Percentiles rank a stretch among this genome's conserved stretches.
These are phyloP conservation scores for Rhamnella rubrinervis DNA, from an alignment of 331 rosid genomes.

Conservation along the genomic window DNA sequence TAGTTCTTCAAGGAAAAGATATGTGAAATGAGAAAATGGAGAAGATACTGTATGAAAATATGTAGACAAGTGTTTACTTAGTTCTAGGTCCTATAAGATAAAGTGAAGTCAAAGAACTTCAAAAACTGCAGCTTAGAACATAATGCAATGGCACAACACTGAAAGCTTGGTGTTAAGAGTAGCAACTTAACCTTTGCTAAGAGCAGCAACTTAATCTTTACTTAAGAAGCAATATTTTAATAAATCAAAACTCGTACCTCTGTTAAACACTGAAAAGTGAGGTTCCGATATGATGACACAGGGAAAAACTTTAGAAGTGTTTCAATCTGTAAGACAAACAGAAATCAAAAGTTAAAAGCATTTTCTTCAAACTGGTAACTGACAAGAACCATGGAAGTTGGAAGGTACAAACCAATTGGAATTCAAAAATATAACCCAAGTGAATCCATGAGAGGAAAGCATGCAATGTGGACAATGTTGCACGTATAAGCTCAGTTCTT, in stretches of 20 bases:
- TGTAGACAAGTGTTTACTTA: too few species aligned
- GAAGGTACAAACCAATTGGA: conserved; percentile 73
- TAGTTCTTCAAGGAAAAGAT: not conserved
- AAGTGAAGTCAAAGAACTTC: too few species aligned
- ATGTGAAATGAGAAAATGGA: not conserved
- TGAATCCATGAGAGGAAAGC: conserved; percentile 99
- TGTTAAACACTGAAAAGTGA: conserved; percentile 85
- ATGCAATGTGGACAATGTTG: conserved; percentile 91
- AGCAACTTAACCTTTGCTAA: too few species aligned
- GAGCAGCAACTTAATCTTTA: conserved; percentile 88
- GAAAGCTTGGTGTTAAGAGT: too few species aligned
- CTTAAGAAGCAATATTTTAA: not conserved
- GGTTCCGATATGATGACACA: conserved; percentile 78
- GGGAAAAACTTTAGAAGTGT: conserved; percentile 94
- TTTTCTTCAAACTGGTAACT: conserved; percentile 7
- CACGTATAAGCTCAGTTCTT: conserved; percentile 88
- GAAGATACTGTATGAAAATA: too few species aligned
- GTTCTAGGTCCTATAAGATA: too few species aligned
- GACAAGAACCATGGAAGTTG: conserved; percentile 12
- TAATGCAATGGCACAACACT: too few species aligned
- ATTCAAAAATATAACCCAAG: conserved; percentile 93
- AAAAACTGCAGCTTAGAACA: too few species aligned
- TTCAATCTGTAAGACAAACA: conserved; percentile 65
- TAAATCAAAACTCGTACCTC: conserved; percentile 55
- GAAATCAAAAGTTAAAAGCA: conserved; percentile 8